Conservation (phyloP, 2,329 filamentous ascomycete genomes). For the Colletotrichum sublineola region DNA sequence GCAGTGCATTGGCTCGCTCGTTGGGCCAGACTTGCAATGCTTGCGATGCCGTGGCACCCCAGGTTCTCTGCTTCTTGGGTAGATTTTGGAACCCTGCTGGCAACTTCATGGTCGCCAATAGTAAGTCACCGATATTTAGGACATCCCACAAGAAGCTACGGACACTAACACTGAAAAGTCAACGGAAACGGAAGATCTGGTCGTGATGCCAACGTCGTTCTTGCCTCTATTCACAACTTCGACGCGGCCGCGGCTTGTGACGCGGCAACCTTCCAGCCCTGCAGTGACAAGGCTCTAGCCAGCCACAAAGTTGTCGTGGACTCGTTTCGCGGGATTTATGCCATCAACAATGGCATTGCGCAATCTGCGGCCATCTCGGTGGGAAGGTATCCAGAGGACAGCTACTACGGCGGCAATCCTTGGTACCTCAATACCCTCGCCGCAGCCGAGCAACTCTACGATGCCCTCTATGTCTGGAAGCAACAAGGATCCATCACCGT, state of each 20-base stretch:
- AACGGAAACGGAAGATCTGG: constrained; percentile 73
- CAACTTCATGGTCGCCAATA: constrained; percentile 76
- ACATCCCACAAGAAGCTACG: no score
- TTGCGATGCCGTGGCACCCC: constrained; percentile 75
- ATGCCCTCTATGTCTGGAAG: constrained; percentile 80
- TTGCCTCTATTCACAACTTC: constrained; percentile 76
- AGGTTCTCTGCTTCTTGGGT: constrained; percentile 80
- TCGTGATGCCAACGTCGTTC: constrained; percentile 79
- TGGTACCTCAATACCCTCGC: constrained; percentile 85
- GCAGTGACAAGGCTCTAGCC: constrained; percentile 75
- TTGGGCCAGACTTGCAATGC: constrained; percentile 71
- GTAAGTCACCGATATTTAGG: constrained; percentile 48
- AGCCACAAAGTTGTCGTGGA: constrained; percentile 84
- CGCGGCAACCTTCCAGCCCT: constrained; percentile 82
- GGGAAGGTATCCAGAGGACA: constrained; percentile 79
- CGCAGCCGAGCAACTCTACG: constrained; percentile 84
- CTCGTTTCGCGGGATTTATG: constrained; percentile 79
- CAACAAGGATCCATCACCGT: constrained; percentile 73
- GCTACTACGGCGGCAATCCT: constrained; percentile 83
- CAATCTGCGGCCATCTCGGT: constrained; percentile 71
- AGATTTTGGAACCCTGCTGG: constrained; percentile 76
- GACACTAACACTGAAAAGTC: constrained; percentile 51
- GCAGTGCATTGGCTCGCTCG: constrained; percentile 72
- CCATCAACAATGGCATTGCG: constrained; percentile 75
- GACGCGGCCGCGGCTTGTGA: constrained; percentile 77